phyloP scores from a whole-genome alignment of 441 rosid genomes.

The Euphorbia celastroides region DNA sequence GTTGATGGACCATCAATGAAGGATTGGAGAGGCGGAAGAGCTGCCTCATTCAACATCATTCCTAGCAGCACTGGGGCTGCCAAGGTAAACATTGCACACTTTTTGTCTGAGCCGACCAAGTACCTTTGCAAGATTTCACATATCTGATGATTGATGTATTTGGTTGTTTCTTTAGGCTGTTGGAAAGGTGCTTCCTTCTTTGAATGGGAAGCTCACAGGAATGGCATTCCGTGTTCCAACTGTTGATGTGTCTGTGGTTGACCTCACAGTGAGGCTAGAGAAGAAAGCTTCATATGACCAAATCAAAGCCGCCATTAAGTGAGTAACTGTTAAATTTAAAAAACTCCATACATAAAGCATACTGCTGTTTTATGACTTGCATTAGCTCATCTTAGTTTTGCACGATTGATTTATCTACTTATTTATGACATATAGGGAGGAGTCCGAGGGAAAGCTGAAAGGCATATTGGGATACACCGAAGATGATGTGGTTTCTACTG shows the following conservation, averaged over 20 bases:
- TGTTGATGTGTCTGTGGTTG: constrained; percentile 79
- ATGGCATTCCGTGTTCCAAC: constrained; percentile 90
- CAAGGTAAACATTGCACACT: constrained; percentile 35
- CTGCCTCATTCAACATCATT: constrained; percentile 92
- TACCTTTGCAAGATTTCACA: neutral
- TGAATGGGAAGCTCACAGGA: constrained; percentile 77
- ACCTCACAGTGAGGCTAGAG: constrained; percentile 73
- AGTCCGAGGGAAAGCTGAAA: constrained; percentile 47
- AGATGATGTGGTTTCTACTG: constrained; percentile 51
- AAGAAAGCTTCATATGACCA: constrained; percentile 57
- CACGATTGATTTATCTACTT: neutral
- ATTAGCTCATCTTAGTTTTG: neutral
- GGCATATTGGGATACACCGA: constrained; percentile 57
- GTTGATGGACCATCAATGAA: constrained; percentile 83
- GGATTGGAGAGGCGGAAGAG: constrained; percentile 99
- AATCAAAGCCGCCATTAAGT: constrained; percentile 72
- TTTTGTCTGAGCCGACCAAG: neutral
- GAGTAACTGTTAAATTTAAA: constrained; percentile 9
- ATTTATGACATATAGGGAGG: constrained; percentile 34
- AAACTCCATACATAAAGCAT: neutral
- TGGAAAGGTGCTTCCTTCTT: constrained; percentile 65
- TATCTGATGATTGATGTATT: neutral
- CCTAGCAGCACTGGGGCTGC: constrained; percentile 91
- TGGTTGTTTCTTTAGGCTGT: constrained; percentile 39
- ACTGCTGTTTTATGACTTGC: neutral